phyloP scores from a whole-genome alignment of 2,329 filamentous ascomycete genomes.

The Fusarium solani-melongenae region DNA sequence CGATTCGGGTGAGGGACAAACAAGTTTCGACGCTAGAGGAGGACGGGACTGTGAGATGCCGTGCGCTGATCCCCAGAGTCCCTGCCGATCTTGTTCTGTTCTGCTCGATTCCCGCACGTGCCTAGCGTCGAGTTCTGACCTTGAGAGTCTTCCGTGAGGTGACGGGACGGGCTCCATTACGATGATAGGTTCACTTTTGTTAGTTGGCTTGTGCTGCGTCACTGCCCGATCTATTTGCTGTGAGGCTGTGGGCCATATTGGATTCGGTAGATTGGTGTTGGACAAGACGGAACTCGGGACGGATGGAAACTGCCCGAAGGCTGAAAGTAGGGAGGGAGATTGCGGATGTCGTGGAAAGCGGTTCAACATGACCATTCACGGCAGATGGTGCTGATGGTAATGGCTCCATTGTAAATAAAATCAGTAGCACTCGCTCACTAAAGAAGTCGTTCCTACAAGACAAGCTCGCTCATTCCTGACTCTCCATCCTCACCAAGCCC shows the following conservation, averaged over 20 bases:
- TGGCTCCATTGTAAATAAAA: background rate
- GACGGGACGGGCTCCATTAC: background rate
- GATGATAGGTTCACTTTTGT: background rate
- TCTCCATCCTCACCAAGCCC: background rate
- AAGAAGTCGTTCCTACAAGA: background rate
- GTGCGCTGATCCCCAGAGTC: constrained; percentile 8
- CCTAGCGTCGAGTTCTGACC: background rate
- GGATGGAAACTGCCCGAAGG: constrained; percentile 13
- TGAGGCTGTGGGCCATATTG: background rate
- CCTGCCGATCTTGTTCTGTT: constrained; percentile 21
- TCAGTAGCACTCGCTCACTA: background rate
- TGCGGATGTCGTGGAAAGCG: background rate
- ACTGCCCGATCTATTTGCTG: background rate
- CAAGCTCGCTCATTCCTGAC: background rate
- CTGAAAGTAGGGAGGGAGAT: background rate
- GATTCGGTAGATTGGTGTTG: background rate
- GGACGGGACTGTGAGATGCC: constrained; percentile 14
- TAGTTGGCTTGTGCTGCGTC: background rate
- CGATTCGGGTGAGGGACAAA: background rate
- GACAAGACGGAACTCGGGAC: background rate
- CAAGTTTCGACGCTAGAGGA: constrained; percentile 16
- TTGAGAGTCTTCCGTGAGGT: background rate
- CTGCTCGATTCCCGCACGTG: background rate
- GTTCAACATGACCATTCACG: background rate
- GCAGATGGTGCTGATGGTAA: background rate